Evolutionary conservation across 768 basidiomycete genomes (phyloP), one percentile per base, ranked within the genome.

Genomic region (Tulasnella sp.): DNA sequence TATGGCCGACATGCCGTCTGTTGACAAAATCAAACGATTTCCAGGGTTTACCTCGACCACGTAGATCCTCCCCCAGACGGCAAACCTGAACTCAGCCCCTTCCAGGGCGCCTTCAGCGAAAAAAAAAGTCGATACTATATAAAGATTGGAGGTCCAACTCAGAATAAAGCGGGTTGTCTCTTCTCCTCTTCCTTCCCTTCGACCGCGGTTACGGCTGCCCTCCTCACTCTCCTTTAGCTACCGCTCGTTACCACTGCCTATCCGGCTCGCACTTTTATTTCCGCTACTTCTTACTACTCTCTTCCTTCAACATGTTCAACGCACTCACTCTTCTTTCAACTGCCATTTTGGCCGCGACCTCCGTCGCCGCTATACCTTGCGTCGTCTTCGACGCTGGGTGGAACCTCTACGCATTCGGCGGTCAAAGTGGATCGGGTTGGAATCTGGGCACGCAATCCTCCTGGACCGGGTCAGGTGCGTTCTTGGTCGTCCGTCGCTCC

Each of bases 351-450:
- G 34, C 34, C 34, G 34, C 34, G 15, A 38, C 34, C 34, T 38
- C 21, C 32, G 70, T 66, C 32, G 23, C 51, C 3, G 71, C 71
- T 7, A 66, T 64, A 19, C 76, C 82, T 3, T 94, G 91, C 68
- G 75, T 91, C 38, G 79, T 84, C 21, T 93, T 93, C 68, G 91
- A 95, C 67, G 67, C 76, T 44, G 74, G 72, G 65, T 91, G 85
- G 82, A 90, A 94, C 70, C 78, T 97, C 56, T 80, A 88, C 54
- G 88, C 85, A 21, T 88, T 97, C 68, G 88, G 86, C 56, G 80
- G 88, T 63, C 80, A 84, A 58, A 84, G 82, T 61, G 84, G 86
- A 67, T 7, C 5, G 5, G 93, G 96, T 71, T 93, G 85, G 74
- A 82, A 80, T 65, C 83, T 87, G 53, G 88, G 90, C 10, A 73